phyloP scores from a whole-genome alignment of 345 rosid species.

The Citropsis articulata region DNA sequence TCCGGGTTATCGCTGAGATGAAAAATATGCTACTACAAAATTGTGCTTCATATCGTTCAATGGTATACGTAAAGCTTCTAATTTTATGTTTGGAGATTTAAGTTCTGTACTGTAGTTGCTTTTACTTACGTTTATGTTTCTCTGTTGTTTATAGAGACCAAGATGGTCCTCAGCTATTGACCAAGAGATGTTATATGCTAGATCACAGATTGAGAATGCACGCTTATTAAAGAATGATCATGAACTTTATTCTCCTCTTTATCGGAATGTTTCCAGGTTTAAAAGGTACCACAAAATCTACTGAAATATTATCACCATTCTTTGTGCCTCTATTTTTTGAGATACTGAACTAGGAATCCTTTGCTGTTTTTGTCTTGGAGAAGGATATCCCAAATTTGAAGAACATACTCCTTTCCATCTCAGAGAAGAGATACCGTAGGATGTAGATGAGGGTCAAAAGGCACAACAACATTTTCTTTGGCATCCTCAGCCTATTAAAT shows the following conservation, averaged over 20 bases:
- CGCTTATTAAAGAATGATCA: conserved; percentile 44
- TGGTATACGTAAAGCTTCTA: conserved; percentile 37
- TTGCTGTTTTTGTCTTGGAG: conserved; percentile 78
- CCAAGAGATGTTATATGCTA: conserved; percentile 49
- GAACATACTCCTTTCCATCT: conserved; percentile 66
- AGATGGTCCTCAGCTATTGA: conserved; percentile 61
- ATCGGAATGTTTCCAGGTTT: conserved; percentile 73
- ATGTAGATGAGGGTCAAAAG: conserved; percentile 82
- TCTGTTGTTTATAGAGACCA: conserved; percentile 45
- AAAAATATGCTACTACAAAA: conserved; percentile 53
- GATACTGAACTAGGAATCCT: conserved; percentile 85
- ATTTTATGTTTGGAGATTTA: neutral
- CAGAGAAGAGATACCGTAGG: conserved; percentile 41
- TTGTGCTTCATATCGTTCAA: conserved; percentile 39
- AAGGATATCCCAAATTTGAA: conserved; percentile 82
- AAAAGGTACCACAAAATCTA: conserved; percentile 42
- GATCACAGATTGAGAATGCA: conserved; percentile 67
- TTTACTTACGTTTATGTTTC: conserved; percentile 8
- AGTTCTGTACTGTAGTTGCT: neutral
- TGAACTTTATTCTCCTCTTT: conserved; percentile 62
- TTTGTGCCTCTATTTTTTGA: conserved; percentile 82
- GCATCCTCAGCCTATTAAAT: conserved; percentile 74
- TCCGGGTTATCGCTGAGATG: conserved; percentile 61
- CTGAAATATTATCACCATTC: neutral
- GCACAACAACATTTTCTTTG: conserved; percentile 95